Base-by-base conservation (phyloP, 208 protist genomes). In the Spongospora subterranea region DNA sequence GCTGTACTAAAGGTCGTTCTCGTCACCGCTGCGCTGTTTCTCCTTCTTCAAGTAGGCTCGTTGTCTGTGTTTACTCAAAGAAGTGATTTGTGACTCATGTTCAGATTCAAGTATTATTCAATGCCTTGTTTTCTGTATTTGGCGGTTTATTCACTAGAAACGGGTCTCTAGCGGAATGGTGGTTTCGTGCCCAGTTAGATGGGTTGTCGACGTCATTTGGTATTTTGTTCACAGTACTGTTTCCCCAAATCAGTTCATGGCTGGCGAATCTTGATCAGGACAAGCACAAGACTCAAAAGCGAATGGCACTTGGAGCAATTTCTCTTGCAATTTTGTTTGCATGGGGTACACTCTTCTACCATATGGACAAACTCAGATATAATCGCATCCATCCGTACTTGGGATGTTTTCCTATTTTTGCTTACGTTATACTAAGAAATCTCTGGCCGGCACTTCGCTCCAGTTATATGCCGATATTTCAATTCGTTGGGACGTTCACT, bases 121-220 rank as follows among this genome's bases (percentile, higher is more conserved):
- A 92, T 88, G 20, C 35, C 20, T 93, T 90, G 45, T 32, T 96
- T 0, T 96, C 92, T 92, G n/a, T 40, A 0, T 94, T 94, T 0
- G 66, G 96, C 35, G 90, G 54, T 35, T 92, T 91, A 53, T 60
- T 96, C 0, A 43, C 96, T 24, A 71, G 88, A 24, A 95, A 95
- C 93, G 91, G 94, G 89, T 60, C 91, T 38, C 54, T 97, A 90
- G 90, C 95, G 40, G 96, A 97, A 93, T 97, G 96, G 96, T 89
- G 89, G 39, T 97, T 96, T 93, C 95, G 96, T 11, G 94, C 94
- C 0, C 77, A 88, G 40, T 92, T 97, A 0, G 96, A 97, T 93
- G 95, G 96, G 88, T 96, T 95, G 88, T 93, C 95, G 50, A 94
- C 94, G 93, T 92, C 94, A 40, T 90, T 93, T 43, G 96, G 96